Evolutionary conservation across 345 rosid species (phyloP).

Genomic region (Melaleuca quinquenervia): DNA sequence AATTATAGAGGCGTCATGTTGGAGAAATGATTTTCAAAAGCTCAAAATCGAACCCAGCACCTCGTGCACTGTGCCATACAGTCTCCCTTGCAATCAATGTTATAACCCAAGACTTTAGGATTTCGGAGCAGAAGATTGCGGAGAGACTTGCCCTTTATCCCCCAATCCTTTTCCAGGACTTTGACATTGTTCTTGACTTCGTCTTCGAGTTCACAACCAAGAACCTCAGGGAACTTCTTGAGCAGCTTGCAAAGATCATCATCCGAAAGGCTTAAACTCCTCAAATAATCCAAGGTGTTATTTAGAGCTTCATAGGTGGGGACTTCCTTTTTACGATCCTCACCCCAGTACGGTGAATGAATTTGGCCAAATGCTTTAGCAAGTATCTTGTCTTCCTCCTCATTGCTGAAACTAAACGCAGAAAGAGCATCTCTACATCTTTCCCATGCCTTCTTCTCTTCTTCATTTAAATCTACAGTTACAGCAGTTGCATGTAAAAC

Average conservation of each 20-base stretch:
- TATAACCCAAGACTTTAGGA: constrained; percentile 85
- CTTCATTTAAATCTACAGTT: constrained; percentile 24
- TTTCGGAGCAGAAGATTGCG: constrained; percentile 66
- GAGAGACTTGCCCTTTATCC: constrained; percentile 62
- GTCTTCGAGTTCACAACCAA: constrained; percentile 65
- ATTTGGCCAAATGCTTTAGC: constrained; percentile 78
- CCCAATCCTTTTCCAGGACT: constrained; percentile 70
- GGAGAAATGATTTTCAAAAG: not conserved
- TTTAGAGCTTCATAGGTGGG: constrained; percentile 43
- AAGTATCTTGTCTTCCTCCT: constrained; percentile 82
- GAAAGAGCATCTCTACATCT: constrained; percentile 61
- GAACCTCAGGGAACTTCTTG: constrained; percentile 85
- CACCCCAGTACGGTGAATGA: constrained; percentile 88
- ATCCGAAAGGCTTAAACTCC: constrained; percentile 48
- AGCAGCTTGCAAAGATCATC: constrained; percentile 61
- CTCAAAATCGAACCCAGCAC: constrained; percentile 86
- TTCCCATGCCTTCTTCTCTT: constrained; percentile 66
- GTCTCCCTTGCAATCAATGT: constrained; percentile 92
- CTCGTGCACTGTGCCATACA: constrained; percentile 83
- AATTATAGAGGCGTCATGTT: not conserved
- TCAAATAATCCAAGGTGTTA: constrained; percentile 49
- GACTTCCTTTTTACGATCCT: constrained; percentile 55
- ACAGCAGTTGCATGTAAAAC: constrained; percentile 24
- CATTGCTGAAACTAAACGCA: constrained; percentile 39
- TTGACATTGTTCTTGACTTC: constrained; percentile 62